Evolutionary conservation across 805 yeast species (phyloP).

Genomic region (Lachancea waltii): DNA sequence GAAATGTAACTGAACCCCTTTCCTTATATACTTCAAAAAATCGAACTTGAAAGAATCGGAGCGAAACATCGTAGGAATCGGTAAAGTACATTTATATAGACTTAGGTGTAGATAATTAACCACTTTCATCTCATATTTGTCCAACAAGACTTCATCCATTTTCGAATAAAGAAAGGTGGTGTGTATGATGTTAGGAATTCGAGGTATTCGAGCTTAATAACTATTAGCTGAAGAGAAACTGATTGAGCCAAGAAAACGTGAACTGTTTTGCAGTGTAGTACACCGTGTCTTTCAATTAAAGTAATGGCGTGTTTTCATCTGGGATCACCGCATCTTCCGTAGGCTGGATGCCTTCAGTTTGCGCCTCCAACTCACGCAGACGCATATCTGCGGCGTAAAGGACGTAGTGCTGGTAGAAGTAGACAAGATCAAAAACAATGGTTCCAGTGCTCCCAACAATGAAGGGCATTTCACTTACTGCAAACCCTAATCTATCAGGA

Average conservation of each 20-base stretch:
- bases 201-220: no score
- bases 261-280: not conserved
- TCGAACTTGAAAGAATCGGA: not conserved
- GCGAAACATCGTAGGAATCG: no score
- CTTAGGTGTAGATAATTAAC: no score
- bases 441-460: conserved; percentile 85
- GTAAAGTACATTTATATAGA: no score
- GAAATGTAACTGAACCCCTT: no score
- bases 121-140: no score
- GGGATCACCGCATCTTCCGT: not conserved
- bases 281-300: not conserved
- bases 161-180: no score
- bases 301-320: conserved; percentile 9
- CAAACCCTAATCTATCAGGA: conserved; percentile 40
- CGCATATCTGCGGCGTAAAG: conserved; percentile 29
- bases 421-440: conserved; percentile 62
- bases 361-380: conserved; percentile 22
- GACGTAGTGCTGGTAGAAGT: conserved; percentile 52
- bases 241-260: no score
- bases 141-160: no score
- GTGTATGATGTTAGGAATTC: no score
- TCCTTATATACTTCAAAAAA: not conserved
- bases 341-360: not conserved
- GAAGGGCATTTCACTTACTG: conserved; percentile 70
- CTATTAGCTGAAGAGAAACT: no score